Evolutionary conservation across 106 monocot species (phyloP).

Genomic region (Allium cepa): DNA sequence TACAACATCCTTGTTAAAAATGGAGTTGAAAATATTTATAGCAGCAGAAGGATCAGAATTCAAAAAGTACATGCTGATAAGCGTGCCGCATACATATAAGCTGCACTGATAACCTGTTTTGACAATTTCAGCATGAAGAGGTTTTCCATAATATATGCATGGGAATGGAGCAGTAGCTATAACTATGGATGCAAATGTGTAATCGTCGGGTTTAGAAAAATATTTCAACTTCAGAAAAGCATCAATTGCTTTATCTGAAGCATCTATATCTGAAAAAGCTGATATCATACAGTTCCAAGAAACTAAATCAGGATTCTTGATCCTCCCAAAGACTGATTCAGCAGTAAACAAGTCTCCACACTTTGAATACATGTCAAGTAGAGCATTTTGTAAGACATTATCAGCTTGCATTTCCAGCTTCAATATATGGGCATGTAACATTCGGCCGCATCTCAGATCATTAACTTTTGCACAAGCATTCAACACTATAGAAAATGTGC

Average conservation of each 20-base stretch:
- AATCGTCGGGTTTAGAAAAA: conserved; percentile 33
- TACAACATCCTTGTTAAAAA: conserved; percentile 45
- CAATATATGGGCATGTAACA: conserved; percentile 35
- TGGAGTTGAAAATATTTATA: conserved; percentile 33
- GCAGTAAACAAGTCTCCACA: conserved; percentile 28
- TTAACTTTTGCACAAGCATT: conserved; percentile 34
- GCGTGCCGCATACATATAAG: conserved; percentile 54
- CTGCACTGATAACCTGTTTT: conserved; percentile 45
- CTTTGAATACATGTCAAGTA: conserved; percentile 54
- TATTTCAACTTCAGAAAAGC: conserved; percentile 26
- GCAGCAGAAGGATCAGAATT: conserved; percentile 52
- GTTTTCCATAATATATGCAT: conserved; percentile 43
- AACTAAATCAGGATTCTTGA: conserved; percentile 28
- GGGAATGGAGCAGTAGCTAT: conserved; percentile 38
- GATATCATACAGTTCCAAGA: conserved; percentile 52
- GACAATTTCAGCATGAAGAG: conserved; percentile 55
- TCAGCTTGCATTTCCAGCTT: conserved; percentile 24
- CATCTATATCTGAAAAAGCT: conserved; percentile 23
- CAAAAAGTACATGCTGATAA: conserved; percentile 80
- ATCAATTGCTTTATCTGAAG: conserved; percentile 25
- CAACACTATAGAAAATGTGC: conserved; percentile 40
- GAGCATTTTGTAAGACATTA: conserved; percentile 32
- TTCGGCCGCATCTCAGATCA: conserved; percentile 20
- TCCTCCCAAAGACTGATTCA: conserved; percentile 28
- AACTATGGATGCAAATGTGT: conserved; percentile 39